These are phyloP conservation scores for Dichotomocladium elegans DNA, from an alignment of 371 early-diverging fungal genomes.

Conservation along the genomic window DNA sequence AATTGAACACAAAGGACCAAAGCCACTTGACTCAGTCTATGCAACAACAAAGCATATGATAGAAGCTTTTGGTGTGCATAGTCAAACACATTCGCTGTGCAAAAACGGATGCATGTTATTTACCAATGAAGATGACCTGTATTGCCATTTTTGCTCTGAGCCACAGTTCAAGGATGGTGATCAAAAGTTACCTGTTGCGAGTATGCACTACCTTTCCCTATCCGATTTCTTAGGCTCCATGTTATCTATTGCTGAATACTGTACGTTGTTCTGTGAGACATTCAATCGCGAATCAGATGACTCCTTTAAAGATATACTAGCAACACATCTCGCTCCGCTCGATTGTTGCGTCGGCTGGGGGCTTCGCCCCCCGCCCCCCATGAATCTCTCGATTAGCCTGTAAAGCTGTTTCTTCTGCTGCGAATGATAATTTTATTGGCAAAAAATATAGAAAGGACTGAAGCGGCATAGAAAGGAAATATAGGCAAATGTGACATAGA, in stretches of 20 bases:
- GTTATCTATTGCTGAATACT: background rate
- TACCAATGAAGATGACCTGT: background rate
- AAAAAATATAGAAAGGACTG: too few species aligned
- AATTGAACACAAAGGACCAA: background rate
- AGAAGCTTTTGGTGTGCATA: background rate
- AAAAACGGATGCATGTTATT: background rate
- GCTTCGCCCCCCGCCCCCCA: too few species aligned
- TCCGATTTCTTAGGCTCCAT: conserved; percentile 1
- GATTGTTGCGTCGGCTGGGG: too few species aligned
- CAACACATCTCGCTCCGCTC: too few species aligned
- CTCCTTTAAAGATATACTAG: background rate
- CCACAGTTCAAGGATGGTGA: background rate
- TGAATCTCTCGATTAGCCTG: too few species aligned
- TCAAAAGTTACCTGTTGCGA: background rate
- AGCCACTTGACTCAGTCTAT: background rate
- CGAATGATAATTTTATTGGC: too few species aligned
- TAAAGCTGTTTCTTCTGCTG: too few species aligned
- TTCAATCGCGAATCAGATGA: background rate
- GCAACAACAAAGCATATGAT: background rate
- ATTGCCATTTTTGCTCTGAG: background rate
- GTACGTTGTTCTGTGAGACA: background rate
- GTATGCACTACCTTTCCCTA: background rate
- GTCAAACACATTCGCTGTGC: background rate
- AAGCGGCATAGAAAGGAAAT: too few species aligned
- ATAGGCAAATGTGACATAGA: too few species aligned